phyloP scores from a whole-genome alignment of 1,284 basidiomycete genomes.

The Pyrrhoderma noxium region DNA sequence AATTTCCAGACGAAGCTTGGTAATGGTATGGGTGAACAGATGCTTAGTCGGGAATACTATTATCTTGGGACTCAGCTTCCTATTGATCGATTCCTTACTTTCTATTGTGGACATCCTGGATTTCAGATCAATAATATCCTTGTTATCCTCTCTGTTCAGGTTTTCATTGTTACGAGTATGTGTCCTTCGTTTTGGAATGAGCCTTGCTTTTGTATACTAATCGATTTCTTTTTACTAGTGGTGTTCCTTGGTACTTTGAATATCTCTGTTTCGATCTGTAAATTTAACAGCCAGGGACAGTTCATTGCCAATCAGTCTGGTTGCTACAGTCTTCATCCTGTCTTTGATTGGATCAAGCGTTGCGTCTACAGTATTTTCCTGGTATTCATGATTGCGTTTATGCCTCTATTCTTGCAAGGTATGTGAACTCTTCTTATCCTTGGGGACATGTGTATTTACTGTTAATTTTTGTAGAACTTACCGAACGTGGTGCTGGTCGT shows the following conservation, averaged over 20 bases:
- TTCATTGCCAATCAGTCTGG: conserved; percentile 71
- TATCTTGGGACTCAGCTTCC: conserved; percentile 98
- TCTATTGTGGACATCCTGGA: conserved; percentile 99
- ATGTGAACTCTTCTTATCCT: conserved; percentile 20
- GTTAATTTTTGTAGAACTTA: conserved; percentile 56
- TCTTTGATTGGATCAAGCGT: conserved; percentile 88
- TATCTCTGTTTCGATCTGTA: conserved; percentile 70
- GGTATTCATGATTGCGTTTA: conserved; percentile 92
- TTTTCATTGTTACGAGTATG: too few species aligned
- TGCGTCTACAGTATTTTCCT: conserved; percentile 96
- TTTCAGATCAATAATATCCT: conserved; percentile 99
- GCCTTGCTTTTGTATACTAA: not conserved
- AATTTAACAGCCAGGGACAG: conserved; percentile 65
- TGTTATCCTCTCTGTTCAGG: conserved; percentile 89
- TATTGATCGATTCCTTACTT: conserved; percentile 96
- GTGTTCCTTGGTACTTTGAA: conserved; percentile 90
- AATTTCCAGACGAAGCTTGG: conserved; percentile 99
- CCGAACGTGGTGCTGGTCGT: conserved; percentile 85
- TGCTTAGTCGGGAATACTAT: conserved; percentile 98
- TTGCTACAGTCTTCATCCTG: conserved; percentile 85
- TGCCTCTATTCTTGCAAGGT: conserved; percentile 93
- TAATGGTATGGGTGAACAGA: conserved; percentile 99
- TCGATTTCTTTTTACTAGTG: conserved; percentile 45
- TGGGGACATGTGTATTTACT: not conserved
- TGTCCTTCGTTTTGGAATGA: too few species aligned